Base-by-base conservation (phyloP, 352 stramenopile genomes). In the Thalassiosira mediterranea region DNA sequence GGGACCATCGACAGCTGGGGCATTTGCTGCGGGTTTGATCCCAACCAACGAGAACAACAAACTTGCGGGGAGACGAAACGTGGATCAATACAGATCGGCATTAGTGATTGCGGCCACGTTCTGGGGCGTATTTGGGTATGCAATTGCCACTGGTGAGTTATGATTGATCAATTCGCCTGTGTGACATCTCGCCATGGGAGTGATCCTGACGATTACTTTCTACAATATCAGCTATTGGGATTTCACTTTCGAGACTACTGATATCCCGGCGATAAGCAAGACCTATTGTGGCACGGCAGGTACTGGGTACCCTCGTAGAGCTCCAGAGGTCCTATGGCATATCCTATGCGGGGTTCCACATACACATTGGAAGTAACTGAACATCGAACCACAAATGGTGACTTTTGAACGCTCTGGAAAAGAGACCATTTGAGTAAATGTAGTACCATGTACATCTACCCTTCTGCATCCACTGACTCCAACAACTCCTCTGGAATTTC, bases 91-190 rank as follows among this genome's bases (percentile, higher is more conserved):
- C 28, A 13, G 28, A 38, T 59, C 49, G 4, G 49, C 60, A 26
- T 73, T 84, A 29, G 83, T 85, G 1, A 65, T 88, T 13, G 75
- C 72, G 21, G 86, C 80, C 5, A 90, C 83, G 4, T 21, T 88
- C 29, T 91, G 81, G 78, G 82, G 82, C n/a, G 71, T 90, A 3
- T 65, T 88, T 1, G 86, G 86, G n/a, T 91, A 90, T 65, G 82
- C 76, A 29, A 69, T 90, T 56, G 86, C 66, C 8, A 91, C 86
- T 65, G 13, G 59, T 58, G 34, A 42, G 34, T 42, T 13, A 7
- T 13, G 13, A 13, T 42, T 13, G 13, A n/a, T n/a, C n/a, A n/a
- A n/a, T n/a, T 42, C 7, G 34, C 34, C 34, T 42, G 13, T 13
- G 13, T 42, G 7, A 13, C 13, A 7, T 42, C 7, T 42, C 13